These are phyloP conservation scores for Xylaria multiplex DNA, from an alignment of 2,329 filamentous ascomycete species.

Conservation along the genomic window DNA sequence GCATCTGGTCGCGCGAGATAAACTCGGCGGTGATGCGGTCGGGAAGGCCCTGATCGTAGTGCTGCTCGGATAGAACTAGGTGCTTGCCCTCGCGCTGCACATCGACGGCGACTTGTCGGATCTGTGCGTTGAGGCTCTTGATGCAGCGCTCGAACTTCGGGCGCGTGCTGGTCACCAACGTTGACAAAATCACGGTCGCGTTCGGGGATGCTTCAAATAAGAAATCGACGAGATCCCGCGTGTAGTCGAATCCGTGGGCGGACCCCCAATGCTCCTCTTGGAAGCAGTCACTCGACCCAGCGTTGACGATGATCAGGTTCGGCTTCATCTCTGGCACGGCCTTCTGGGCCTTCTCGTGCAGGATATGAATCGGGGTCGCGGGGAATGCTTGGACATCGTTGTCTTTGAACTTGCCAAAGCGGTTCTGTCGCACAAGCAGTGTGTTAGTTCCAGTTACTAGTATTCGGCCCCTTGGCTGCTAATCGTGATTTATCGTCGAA, in stretches of 20 bases:
- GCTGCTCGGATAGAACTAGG: slow-evolving; percentile 44
- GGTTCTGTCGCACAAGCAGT: slow-evolving; percentile 24
- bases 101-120: slow-evolving; percentile 45
- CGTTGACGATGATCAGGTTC: slow-evolving; percentile 46
- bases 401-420: slow-evolving; percentile 45
- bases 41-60: slow-evolving; percentile 45
- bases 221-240: slow-evolving; percentile 43
- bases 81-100: slow-evolving; percentile 42
- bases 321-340: slow-evolving; percentile 44
- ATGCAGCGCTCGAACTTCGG: slow-evolving; percentile 43
- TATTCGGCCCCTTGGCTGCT: not conserved
- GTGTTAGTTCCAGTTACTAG: slow-evolving; percentile 11
- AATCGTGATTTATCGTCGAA: not conserved
- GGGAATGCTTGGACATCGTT: slow-evolving; percentile 47
- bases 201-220: slow-evolving; percentile 43
- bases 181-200: slow-evolving; percentile 45
- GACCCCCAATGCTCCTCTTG: slow-evolving; percentile 43
- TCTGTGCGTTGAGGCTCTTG: slow-evolving; percentile 47
- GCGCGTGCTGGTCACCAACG: slow-evolving; percentile 43
- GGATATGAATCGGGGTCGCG: slow-evolving; percentile 43
- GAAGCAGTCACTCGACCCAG: slow-evolving; percentile 47
- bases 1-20: slow-evolving; percentile 41
- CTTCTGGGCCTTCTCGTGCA: slow-evolving; percentile 41
- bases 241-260: slow-evolving; percentile 41
- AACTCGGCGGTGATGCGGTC: slow-evolving; percentile 37